A percentile compares a stretch with the other conserved stretches of the same genome.
Evolutionary conservation across 208 protist species (phyloP).

Genomic region (Phytomonas francai): DNA sequence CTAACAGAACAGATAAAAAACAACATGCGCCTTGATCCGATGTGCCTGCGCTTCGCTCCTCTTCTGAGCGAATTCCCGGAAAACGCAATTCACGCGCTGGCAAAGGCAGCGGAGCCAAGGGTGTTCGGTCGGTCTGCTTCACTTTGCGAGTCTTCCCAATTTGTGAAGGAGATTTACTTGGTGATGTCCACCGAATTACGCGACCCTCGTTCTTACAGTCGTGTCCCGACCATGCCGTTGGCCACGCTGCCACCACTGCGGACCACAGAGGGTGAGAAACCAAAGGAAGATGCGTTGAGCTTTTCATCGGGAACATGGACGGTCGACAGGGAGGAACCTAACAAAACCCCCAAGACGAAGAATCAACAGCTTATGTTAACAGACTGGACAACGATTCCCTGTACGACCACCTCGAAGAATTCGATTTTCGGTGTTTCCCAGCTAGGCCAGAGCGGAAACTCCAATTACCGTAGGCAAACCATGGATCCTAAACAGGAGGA

Average conservation of each 20-base stretch:
- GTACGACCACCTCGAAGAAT: background rate
- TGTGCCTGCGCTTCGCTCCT: constrained; percentile 50
- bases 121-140: constrained; percentile 51
- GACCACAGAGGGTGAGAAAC: background rate
- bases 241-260: background rate
- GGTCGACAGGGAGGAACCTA: background rate
- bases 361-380: background rate
- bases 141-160: constrained; percentile 68
- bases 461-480: background rate
- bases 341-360: background rate
- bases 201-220: constrained; percentile 62
- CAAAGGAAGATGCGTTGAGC: background rate
- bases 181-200: constrained; percentile 48
- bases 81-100: constrained; percentile 35
- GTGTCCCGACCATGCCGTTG: constrained; percentile 32
- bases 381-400: background rate
- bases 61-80: constrained; percentile 50
- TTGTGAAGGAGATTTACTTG: constrained; percentile 70
- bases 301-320: background rate
- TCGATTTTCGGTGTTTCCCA: background rate
- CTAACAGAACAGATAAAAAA: constrained; percentile 34
- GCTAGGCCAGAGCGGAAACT: background rate
- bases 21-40: constrained; percentile 60
- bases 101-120: constrained; percentile 37
- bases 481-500: background rate